Percentiles rank a stretch among this genome's conserved stretches.
phyloP scores from a whole-genome alignment of 2,329 filamentous ascomycete species.

The Colletotrichum spinosum region DNA sequence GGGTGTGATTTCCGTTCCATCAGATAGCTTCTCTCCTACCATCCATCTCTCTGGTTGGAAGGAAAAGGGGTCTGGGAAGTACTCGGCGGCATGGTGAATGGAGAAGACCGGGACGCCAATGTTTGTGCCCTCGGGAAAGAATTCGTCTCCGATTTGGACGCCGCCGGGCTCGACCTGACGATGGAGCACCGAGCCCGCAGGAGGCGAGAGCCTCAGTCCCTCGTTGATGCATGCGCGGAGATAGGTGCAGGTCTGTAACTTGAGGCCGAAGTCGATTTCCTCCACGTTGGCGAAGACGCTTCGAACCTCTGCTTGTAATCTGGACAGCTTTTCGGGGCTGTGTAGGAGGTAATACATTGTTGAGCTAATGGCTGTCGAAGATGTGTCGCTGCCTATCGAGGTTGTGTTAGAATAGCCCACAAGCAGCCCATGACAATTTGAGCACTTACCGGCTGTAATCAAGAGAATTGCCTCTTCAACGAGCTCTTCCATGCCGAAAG shows the following conservation, averaged over 20 bases:
- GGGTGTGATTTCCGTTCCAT: constrained; percentile 11
- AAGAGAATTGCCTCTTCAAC: constrained; percentile 24
- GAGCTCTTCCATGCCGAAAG: constrained; percentile 23
- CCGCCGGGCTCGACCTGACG: constrained; percentile 15
- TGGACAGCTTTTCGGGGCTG: constrained; percentile 12
- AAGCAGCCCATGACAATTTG: neutral
- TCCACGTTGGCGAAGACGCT: neutral
- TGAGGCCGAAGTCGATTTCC: constrained; percentile 12
- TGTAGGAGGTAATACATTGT: constrained; percentile 24
- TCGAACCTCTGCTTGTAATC: constrained; percentile 5
- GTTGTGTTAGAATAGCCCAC: neutral
- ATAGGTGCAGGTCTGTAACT: constrained; percentile 20
- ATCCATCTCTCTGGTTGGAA: constrained; percentile 26
- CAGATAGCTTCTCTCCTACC: constrained; percentile 10
- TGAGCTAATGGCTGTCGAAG: constrained; percentile 17
- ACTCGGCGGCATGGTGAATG: constrained; percentile 18
- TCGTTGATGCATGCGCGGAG: constrained; percentile 26
- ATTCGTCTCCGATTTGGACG: neutral
- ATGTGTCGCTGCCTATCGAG: constrained; percentile 10
- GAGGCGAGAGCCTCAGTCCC: constrained; percentile 10
- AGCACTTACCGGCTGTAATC: constrained; percentile 20
- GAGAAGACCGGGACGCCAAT: constrained; percentile 27
- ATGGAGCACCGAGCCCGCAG: constrained; percentile 16
- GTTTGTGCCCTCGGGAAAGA: constrained; percentile 12
- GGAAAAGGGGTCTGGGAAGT: constrained; percentile 11